These are phyloP conservation scores for Dendrocalamus sinicus DNA, from an alignment of 176 grass and related monocot species.

Conservation along the genomic window DNA sequence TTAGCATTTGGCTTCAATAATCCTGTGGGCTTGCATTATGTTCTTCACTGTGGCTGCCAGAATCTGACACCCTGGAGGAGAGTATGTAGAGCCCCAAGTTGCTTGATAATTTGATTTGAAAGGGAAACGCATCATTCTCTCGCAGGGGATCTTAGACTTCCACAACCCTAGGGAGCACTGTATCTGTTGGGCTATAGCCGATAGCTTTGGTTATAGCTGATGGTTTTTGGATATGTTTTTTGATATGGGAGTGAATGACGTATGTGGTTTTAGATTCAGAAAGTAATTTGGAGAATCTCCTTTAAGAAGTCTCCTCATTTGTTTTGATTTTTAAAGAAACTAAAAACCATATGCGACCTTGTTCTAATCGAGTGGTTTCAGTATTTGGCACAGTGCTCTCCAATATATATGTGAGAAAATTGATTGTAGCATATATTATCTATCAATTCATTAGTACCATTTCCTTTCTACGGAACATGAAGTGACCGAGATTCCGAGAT, in stretches of 20 bases:
- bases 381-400: neutral
- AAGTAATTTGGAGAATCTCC: too few relatives aligned
- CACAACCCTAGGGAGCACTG: conserved; percentile 3
- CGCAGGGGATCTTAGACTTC: conserved; percentile 32
- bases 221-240: too few relatives aligned
- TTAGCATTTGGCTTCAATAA: conserved; percentile 6
- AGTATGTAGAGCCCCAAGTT: conserved; percentile 29
- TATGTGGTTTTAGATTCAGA: too few relatives aligned
- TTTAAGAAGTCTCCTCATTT: too few relatives aligned
- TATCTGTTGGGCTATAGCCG: too few relatives aligned
- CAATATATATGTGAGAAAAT: neutral
- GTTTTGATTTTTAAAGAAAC: too few relatives aligned
- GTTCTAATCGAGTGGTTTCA: neutral
- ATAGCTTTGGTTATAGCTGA: too few relatives aligned
- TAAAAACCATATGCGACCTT: neutral
- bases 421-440: neutral
- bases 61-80: conserved; percentile 27
- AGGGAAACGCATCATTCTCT: conserved; percentile 3
- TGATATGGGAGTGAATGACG: too few relatives aligned
- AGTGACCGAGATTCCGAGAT: neutral
- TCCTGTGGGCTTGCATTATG: conserved; percentile 4
- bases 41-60: conserved; percentile 34
- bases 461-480: conserved; percentile 9
- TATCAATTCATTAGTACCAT: neutral
- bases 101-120: conserved; percentile 51